Base-by-base conservation (phyloP, 495 filamentous ascomycete species). In the Penicillium samsonianum region DNA sequence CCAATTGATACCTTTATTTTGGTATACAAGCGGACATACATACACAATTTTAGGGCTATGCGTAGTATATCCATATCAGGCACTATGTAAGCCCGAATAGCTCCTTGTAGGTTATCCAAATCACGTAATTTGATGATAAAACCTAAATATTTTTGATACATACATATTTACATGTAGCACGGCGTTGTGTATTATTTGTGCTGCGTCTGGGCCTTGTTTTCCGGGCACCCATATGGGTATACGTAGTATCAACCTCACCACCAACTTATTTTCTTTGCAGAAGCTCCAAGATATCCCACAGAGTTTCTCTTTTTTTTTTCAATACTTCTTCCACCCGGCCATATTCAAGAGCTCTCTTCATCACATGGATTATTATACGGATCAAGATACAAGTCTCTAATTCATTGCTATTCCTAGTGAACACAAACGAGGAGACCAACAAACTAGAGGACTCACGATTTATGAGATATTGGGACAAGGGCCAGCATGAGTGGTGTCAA, bases 171-270 rank as follows among this genome's bases (percentile, higher is more conserved):
- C n/a, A n/a, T n/a, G n/a, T n/a, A n/a, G n/a, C n/a, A n/a, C n/a
- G n/a, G n/a, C n/a, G n/a, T n/a, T n/a, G n/a, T n/a, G n/a, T 25
- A 7, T 48, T 48, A 28, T 14, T 48, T 48, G 45, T 17, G 28
- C 26, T 19, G 28, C 2, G 5, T 12, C 12, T 12, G n/a, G 45
- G 45, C 28, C 45, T 31, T 31, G 45, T 20, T 20, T 48, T 12
- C 28, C 3, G n/a, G 45, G 28, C 17, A 19, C 14, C 4, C 43
- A 17, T 14, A 16, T 48, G 4, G 26, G 17, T 19, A 48, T 12
- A 31, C n/a, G 9, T 31, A 31, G 35, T 38, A 38, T 38, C 35
- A 38, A 17, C n/a, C 35, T 38, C 35, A 38, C 35, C 35, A 17
- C 35, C 14, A 37, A 37, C 35, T 37, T 5, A 9, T 19, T 9